phyloP scores from a whole-genome alignment of 495 filamentous ascomycete genomes.

The Neurospora pannonica region DNA sequence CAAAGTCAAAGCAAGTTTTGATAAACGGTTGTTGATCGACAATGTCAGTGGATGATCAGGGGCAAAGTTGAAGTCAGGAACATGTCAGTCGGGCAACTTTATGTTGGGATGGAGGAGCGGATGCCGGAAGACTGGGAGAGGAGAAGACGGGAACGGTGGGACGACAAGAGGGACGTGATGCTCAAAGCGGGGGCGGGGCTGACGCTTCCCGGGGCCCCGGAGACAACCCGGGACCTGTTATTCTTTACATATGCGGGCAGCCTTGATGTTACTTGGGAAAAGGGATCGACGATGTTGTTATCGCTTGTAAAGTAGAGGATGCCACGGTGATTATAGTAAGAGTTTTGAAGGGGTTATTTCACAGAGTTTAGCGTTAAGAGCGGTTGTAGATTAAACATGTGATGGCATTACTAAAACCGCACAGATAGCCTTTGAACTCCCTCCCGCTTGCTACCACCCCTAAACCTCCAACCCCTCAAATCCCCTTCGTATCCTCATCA shows the following conservation, averaged over 20 bases:
- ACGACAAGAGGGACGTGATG: background rate
- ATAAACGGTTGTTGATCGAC: background rate
- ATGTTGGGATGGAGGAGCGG: background rate
- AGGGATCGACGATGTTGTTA: background rate
- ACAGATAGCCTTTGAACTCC: background rate
- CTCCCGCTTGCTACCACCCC: background rate
- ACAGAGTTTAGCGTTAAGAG: background rate
- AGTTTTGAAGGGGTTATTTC: background rate
- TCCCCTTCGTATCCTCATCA: background rate
- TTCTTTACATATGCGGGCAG: background rate
- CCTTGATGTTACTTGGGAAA: background rate
- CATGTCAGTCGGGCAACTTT: background rate
- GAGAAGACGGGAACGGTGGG: background rate
- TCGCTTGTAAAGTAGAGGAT: background rate
- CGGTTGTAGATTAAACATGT: background rate
- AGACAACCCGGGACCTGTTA: background rate
- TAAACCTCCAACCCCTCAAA: background rate
- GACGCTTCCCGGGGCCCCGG: background rate
- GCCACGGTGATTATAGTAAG: background rate
- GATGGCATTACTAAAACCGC: background rate
- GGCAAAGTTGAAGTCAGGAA: background rate
- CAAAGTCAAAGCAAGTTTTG: background rate
- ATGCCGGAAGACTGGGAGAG: background rate
- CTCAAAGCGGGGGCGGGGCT: background rate
- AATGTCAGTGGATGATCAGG: background rate